Base-by-base conservation (phyloP, 208 protist genomes). In the Acanthamoeba culbertsoni region DNA sequence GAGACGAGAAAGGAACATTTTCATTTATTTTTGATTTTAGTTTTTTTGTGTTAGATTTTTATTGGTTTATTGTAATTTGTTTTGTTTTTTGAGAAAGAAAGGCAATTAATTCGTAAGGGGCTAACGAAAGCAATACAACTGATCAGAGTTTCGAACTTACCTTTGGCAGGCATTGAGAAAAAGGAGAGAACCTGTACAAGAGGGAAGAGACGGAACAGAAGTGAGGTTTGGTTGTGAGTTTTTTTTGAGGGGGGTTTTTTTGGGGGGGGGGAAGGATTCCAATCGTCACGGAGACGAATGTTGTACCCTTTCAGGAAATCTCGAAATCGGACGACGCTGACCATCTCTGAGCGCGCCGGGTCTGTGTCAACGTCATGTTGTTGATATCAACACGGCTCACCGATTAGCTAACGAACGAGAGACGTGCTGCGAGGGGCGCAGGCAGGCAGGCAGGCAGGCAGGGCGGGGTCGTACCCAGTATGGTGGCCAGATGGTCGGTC, bases 241-340 rank as follows among this genome's bases (percentile, higher is more conserved):
- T n/a, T n/a, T n/a, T n/a, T n/a, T n/a, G n/a, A n/a, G n/a, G n/a
- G n/a, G n/a, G n/a, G n/a, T n/a, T n/a, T n/a, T n/a, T n/a, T n/a
- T n/a, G n/a, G n/a, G n/a, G n/a, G n/a, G n/a, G n/a, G n/a, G n/a
- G n/a, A n/a, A n/a, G n/a, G n/a, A n/a, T n/a, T n/a, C n/a, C n/a
- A n/a, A n/a, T n/a, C n/a, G n/a, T n/a, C n/a, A n/a, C n/a, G n/a
- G n/a, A n/a, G n/a, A n/a, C n/a, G 62, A 8, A 73, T 0, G 3
- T 35, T 33, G 26, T 92, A 57, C 62, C 88, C 88, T 40, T 93
- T 93, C 88, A 93, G 46, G 53, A 93, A 93, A 23, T 93, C 88
- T 40, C 65, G 33, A 79, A 93, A 93, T 45, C 65, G 33, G 45
- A 93, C 59, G 12, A 93, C 45, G 62, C 88, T 93, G 16, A 93